phyloP scores from a whole-genome alignment of 176 grass and related monocot genomes.

The Hyparrhenia diplandra region DNA sequence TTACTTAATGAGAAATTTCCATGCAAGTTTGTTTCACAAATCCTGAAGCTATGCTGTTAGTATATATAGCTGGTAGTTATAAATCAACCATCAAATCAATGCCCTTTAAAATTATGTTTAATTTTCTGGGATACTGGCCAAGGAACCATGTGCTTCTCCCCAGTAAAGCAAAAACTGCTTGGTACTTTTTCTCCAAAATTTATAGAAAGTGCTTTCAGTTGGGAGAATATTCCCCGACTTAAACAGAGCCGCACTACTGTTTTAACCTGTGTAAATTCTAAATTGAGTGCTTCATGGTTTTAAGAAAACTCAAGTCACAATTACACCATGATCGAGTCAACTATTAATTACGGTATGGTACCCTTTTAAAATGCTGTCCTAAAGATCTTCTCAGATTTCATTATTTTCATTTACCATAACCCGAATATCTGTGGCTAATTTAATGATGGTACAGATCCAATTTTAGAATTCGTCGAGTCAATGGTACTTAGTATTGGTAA shows the following conservation, averaged over 20 bases:
- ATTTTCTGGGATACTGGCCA: background rate
- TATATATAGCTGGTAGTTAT: background rate
- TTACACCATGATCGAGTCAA: background rate
- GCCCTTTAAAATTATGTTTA: background rate
- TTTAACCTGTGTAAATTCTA: constrained; percentile 17
- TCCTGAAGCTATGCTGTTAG: background rate
- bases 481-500: background rate
- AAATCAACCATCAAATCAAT: background rate
- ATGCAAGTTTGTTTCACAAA: background rate
- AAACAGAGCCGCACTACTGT: background rate
- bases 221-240: background rate
- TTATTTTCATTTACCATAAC: background rate
- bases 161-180: background rate
- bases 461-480: background rate
- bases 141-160: background rate
- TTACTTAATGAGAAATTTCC: background rate
- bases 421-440: background rate
- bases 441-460: background rate
- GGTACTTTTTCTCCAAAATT: background rate
- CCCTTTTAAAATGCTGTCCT: background rate
- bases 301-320: background rate
- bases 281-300: background rate
- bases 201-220: background rate
- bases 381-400: background rate
- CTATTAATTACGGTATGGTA: background rate